These are phyloP conservation scores for Zanthoxylum bungeanum DNA, from an alignment of 345 rosid species.

Conservation along the genomic window DNA sequence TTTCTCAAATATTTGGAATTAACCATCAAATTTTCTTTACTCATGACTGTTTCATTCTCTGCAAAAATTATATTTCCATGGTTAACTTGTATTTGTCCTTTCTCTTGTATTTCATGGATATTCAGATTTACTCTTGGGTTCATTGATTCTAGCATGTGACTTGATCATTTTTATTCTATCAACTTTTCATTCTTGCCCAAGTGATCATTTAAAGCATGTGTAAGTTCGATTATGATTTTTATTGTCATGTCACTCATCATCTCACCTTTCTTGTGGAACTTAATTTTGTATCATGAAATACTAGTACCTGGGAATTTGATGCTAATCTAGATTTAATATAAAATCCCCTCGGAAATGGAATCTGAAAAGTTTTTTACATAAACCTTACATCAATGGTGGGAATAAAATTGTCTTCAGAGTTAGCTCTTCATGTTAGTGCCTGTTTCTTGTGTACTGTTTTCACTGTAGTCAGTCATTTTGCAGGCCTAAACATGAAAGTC, in stretches of 20 bases:
- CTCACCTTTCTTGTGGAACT: not conserved
- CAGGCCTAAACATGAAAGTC: constrained; percentile 84
- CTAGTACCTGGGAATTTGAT: not conserved
- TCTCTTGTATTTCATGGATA: not conserved
- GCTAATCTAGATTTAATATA: not conserved
- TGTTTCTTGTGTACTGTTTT: constrained; percentile 2
- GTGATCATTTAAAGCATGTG: not conserved
- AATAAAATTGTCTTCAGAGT: not conserved
- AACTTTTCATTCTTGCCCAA: not conserved
- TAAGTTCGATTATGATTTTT: not conserved
- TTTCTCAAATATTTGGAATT: not conserved
- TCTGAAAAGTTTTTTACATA: not conserved
- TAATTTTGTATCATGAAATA: not conserved
- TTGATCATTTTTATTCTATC: not conserved
- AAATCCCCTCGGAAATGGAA: not conserved
- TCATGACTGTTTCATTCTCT: not conserved
- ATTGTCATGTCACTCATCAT: not conserved
- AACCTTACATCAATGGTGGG: not conserved
- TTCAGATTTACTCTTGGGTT: not conserved
- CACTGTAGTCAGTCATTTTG: constrained; percentile 1
- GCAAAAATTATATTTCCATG: not conserved
- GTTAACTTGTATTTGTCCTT: not conserved
- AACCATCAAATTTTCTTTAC: not conserved
- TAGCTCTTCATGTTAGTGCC: not conserved
- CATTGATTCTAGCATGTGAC: not conserved